Evolutionary conservation across 2,329 filamentous ascomycete species (phyloP), one percentile per base, ranked within the genome.

Genomic region (Colletotrichum zoysiae): DNA sequence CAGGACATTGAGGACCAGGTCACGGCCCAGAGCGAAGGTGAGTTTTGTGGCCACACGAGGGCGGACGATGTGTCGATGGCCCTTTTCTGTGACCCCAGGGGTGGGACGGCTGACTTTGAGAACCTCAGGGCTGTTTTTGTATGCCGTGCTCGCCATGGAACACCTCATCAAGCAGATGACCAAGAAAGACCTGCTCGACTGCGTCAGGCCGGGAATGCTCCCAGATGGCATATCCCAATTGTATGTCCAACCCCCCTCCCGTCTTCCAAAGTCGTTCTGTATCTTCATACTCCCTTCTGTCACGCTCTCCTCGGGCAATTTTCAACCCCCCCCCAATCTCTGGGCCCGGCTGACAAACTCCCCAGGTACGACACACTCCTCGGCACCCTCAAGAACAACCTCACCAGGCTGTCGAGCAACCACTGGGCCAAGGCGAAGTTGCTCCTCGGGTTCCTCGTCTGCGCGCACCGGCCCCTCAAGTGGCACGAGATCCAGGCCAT

Each of bases 401-500:
- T 73, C 46, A 8, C 5, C 5, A 20, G 50, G 1, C n/a, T 51
- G 3, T 66, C 62, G 6, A 16, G 26, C 14, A 20, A 5, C n/a
- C 62, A 76, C 20, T 80, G 78, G 77, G 40, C 68, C 0, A 65
- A 75, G 50, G 77, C 79, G 0, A 76, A 76, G 67, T 75, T 72
- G 18, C 76, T 86, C 20, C 76, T 86, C 2, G 78, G 79, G 2
- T 85, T 81, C 82, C 76, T 85, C 16, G 78, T 79, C 5, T 81
- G 81, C 63, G 80, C 82, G 1, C 81, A 79, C 58, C 77, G 84
- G 0, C 78, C 82, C 0, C 75, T 86, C 0, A 81, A 81, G 65
- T 81, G 79, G 79, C 77, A 83, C 63, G 84, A 85, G 67, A 78
- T 86, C 8, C 78, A 84, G 56, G 79, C 80, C 7, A 78, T 80